These are phyloP conservation scores for Rhizopus arrhizus DNA, from an alignment of 371 early-diverging fungal species.

Conservation along the genomic window DNA sequence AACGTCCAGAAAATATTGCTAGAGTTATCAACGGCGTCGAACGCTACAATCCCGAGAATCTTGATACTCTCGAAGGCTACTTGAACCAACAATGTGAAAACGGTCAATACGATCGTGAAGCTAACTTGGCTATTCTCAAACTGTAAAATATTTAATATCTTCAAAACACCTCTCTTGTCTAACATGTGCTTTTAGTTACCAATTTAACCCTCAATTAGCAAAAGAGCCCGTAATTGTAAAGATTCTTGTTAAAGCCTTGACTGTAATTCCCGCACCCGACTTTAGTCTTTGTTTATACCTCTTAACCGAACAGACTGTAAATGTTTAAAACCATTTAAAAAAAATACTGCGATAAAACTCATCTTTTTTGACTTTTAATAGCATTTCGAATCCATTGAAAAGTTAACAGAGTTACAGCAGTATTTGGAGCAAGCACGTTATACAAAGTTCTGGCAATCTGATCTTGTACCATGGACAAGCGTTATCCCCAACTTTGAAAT, in stretches of 20 bases:
- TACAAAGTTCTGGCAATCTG: slow-evolving; percentile 77
- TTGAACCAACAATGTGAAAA: slow-evolving; percentile 75
- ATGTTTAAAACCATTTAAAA: slow-evolving; percentile 5
- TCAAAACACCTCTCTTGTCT: not conserved
- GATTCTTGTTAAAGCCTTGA: slow-evolving; percentile 82
- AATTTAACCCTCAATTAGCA: slow-evolving; percentile 82
- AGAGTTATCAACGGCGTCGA: slow-evolving; percentile 77
- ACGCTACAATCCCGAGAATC: slow-evolving; percentile 89
- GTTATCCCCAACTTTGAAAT: slow-evolving; percentile 75
- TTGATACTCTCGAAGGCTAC: slow-evolving; percentile 80
- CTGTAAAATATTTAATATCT: slow-evolving; percentile 56
- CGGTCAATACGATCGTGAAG: slow-evolving; percentile 82
- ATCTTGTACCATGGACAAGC: slow-evolving; percentile 60
- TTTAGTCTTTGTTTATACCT: slow-evolving; percentile 88
- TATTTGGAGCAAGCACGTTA: slow-evolving; percentile 80
- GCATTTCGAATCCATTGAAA: slow-evolving; percentile 60
- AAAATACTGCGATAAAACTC: not conserved
- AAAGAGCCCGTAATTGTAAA: slow-evolving; percentile 73
- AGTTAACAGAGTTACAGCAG: slow-evolving; percentile 75
- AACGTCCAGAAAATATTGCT: slow-evolving; percentile 79
- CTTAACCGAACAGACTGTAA: slow-evolving; percentile 74
- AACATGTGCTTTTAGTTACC: slow-evolving; percentile 58
- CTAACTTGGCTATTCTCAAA: slow-evolving; percentile 89
- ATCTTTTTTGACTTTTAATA: slow-evolving; percentile 14
- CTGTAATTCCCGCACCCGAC: slow-evolving; percentile 83